Conservation (phyloP, 164 flowering plant species). For the Sedum album region DNA sequence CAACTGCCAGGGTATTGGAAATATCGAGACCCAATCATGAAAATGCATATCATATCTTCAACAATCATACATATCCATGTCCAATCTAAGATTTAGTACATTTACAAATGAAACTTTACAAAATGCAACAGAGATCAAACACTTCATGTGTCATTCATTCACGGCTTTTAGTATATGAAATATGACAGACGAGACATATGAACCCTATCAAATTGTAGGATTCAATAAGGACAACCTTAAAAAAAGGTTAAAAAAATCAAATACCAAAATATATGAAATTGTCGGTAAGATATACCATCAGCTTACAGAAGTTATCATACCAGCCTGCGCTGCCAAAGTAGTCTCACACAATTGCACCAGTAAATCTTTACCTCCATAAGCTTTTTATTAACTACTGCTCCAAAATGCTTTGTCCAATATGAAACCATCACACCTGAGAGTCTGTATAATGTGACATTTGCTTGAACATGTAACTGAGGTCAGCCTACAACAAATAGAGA, state of each 20-base stretch:
- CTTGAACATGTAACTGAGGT: neutral
- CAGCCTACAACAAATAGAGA: neutral
- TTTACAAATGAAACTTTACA: neutral
- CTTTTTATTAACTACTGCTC: neutral
- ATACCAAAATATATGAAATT: neutral
- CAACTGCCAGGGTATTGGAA: neutral
- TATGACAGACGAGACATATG: neutral
- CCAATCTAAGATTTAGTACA: neutral
- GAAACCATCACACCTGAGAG: neutral
- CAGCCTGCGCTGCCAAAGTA: neutral
- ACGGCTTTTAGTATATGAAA: neutral
- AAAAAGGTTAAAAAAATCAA: neutral
- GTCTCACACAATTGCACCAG: neutral
- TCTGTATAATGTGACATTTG: neutral
- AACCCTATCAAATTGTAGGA: neutral
- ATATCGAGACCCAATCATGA: neutral
- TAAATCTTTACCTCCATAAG: neutral
- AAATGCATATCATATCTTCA: neutral
- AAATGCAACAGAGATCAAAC: neutral
- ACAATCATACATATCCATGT: neutral
- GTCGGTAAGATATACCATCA: slow-evolving; percentile 3
- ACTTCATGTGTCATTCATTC: neutral
- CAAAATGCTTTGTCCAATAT: neutral
- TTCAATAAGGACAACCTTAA: neutral
- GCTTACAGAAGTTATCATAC: neutral